phyloP scores from a whole-genome alignment of 176 grass and related monocot genomes.

The Echinochloa phyllopogon region DNA sequence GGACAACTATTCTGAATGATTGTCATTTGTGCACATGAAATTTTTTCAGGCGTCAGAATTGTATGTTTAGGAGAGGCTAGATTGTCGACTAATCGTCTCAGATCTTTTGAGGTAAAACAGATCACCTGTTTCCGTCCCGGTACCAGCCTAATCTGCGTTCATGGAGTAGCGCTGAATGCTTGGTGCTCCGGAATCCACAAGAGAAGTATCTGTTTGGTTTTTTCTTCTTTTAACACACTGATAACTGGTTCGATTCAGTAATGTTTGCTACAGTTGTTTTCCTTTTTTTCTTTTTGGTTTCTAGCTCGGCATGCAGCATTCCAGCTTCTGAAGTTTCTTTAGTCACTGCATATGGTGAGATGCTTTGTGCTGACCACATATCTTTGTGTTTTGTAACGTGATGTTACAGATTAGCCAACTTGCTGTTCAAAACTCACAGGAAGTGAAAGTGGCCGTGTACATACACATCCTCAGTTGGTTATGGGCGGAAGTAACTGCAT shows the following conservation, averaged over 20 bases:
- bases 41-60: neutral
- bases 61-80: neutral
- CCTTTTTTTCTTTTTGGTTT: neutral
- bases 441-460: too few species aligned
- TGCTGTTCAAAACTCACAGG: too few species aligned
- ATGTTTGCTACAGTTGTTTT: neutral
- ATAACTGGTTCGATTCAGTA: neutral
- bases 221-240: neutral
- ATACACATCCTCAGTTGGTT: neutral
- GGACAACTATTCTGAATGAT: neutral
- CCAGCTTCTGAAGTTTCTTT: neutral
- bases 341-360: neutral
- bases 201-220: neutral
- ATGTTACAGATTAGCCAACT: neutral
- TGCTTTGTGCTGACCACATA: neutral
- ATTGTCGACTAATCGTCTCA: neutral
- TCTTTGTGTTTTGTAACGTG: neutral
- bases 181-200: neutral
- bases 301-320: neutral
- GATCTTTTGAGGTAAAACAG: neutral
- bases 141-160: neutral
- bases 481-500: neutral
- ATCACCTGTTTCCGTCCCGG: neutral
- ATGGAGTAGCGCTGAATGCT: neutral
- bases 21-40: neutral